Base-by-base conservation (phyloP, 2,329 filamentous ascomycete species). In the Elsinoe fawcettii region DNA sequence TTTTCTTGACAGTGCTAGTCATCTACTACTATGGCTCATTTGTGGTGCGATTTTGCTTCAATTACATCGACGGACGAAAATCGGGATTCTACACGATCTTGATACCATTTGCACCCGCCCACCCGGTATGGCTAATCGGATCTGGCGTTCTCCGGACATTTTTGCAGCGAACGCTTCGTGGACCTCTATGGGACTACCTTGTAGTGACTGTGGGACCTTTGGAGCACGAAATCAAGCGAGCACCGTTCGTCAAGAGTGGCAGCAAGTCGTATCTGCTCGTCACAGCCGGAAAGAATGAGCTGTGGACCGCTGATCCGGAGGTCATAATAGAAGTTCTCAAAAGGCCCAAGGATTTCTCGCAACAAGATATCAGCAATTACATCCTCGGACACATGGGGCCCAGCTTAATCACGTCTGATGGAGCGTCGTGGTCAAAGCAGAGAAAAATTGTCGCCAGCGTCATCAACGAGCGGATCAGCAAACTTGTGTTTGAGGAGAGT, bases 381-480 rank as follows among this genome's bases (percentile, higher is more conserved):
- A 34, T 51, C 16, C 46, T 51, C 7, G 30, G 46, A 16, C 18
- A 32, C 8, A 68, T 69, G 32, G 66, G 66, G 0, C 59, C 58
- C 12, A 68, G 65, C 58, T 57, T 69, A 1, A 44, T 68, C 18
- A 64, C 64, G 2, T 60, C 59, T 1, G 62, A 63, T 30, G 62
- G 62, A 9, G 65, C 66, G 7, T 30, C 54, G 4, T 70, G 68
- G 68, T 60, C 63, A 8, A 61, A 64, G 39, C 68, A 70, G 30
- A 62, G 68, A 12, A 69, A 64, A 58, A 60, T 70, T 2, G 61
- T 69, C 6, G 65, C 68, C 1, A 62, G 63, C 16, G 66, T 66
- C 2, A 63, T 70, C 49, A 69, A 68, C 11, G 68, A 70, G 56
- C 63, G 64, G 1, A 66, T 70, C 27, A 69, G 66, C 1, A 66